A percentile compares a stretch with the other conserved stretches of the same genome.
phyloP scores from a whole-genome alignment of 805 yeast species.

The Candida pini region DNA sequence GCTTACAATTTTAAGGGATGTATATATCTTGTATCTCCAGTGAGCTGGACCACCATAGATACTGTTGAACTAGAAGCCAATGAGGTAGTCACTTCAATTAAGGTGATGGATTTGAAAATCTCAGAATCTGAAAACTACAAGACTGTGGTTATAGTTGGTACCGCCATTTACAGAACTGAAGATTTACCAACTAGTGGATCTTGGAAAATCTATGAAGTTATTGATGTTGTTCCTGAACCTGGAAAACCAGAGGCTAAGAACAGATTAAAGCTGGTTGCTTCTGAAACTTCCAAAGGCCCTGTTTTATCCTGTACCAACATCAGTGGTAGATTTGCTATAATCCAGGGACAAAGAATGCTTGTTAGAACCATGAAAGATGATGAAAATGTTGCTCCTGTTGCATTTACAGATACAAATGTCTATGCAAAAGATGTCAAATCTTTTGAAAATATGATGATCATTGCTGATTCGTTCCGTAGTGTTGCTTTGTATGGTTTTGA shows the following conservation, averaged over 20 bases:
- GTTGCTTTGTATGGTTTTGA: conserved; percentile 84
- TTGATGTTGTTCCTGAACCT: conserved; percentile 85
- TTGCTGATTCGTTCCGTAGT: conserved; percentile 78
- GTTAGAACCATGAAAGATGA: conserved; percentile 74
- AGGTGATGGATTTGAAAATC: conserved; percentile 43
- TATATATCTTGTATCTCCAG: conserved; percentile 64
- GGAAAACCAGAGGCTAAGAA: conserved; percentile 78
- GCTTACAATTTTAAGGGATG: conserved; percentile 57
- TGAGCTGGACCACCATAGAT: conserved; percentile 74
- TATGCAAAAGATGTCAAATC: conserved; percentile 75
- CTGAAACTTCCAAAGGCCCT: conserved; percentile 79
- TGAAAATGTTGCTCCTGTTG: conserved; percentile 85
- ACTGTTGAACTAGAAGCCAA: conserved; percentile 58
- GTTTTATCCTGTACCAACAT: conserved; percentile 72
- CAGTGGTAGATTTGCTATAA: conserved; percentile 74
- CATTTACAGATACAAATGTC: conserved; percentile 82
- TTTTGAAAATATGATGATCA: conserved; percentile 71
- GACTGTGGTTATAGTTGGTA: conserved; percentile 74
- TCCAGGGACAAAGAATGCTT: conserved; percentile 80
- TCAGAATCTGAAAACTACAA: conserved; percentile 31
- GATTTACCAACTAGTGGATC: conserved; percentile 77
- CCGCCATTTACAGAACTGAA: conserved; percentile 70
- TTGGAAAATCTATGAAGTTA: conserved; percentile 66
- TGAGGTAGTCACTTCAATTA: conserved; percentile 56
- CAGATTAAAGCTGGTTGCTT: conserved; percentile 65